Conservation (phyloP, 2,329 filamentous ascomycete species). For the Setomelanomma holmii region DNA sequence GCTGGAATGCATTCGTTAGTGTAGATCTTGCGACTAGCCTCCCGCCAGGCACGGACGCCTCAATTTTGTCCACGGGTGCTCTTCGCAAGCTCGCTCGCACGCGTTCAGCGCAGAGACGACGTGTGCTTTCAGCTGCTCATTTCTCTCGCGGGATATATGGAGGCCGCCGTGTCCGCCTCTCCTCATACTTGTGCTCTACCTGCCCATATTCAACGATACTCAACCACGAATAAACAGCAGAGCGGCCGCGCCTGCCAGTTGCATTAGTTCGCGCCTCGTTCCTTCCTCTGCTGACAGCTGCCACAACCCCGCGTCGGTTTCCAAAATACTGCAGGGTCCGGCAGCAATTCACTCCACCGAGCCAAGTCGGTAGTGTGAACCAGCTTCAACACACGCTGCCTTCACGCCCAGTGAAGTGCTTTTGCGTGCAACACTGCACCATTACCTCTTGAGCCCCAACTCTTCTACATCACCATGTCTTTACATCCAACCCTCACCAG, state of each 20-base stretch:
- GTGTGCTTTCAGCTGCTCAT: neutral
- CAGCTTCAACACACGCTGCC: neutral
- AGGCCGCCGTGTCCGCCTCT: neutral
- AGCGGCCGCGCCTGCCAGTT: neutral
- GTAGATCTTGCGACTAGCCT: slow-evolving; percentile 20
- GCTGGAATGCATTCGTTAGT: neutral
- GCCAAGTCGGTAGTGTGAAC: neutral
- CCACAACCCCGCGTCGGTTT: slow-evolving; percentile 11
- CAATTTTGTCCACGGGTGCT: slow-evolving; percentile 15
- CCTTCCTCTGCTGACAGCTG: slow-evolving; percentile 4
- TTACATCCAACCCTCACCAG: slow-evolving; percentile 44
- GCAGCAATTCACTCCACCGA: neutral
- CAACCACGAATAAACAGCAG: neutral
- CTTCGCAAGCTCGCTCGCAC: slow-evolving; percentile 4
- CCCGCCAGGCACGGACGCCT: slow-evolving; percentile 24
- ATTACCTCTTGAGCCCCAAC: too few species aligned
- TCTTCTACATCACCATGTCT: slow-evolving; percentile 46
- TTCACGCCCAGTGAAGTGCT: neutral
- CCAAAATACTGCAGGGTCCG: neutral
- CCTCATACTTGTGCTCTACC: neutral
- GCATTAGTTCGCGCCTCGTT: slow-evolving; percentile 1
- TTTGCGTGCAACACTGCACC: too few species aligned
- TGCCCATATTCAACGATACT: too few species aligned
- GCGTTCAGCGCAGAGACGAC: slow-evolving; percentile 5
- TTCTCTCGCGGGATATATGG: neutral